phyloP scores from a whole-genome alignment of 2,329 filamentous ascomycete species.

The Calonectria pseudoturangicola region DNA sequence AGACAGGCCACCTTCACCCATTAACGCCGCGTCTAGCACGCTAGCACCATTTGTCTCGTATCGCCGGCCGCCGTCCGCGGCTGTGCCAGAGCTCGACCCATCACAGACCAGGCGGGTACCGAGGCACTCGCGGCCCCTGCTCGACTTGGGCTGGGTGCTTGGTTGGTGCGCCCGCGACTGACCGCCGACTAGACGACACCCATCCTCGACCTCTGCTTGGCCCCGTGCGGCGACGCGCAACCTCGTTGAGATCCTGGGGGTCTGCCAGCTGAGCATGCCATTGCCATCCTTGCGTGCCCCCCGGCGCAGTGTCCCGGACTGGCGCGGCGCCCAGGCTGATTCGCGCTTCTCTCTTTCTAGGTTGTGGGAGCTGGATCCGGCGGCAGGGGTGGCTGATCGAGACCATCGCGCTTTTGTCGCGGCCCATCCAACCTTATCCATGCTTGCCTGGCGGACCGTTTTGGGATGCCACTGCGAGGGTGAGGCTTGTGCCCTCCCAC shows the following conservation, averaged over 20 bases:
- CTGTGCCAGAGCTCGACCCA: conserved; percentile 49
- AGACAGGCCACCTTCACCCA: conserved; percentile 49
- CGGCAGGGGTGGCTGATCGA: conserved; percentile 27
- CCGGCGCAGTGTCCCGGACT: conserved; percentile 45
- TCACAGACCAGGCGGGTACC: conserved; percentile 31
- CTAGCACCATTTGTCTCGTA: conserved; percentile 55
- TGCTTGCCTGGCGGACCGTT: conserved; percentile 29
- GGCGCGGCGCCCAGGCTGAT: conserved; percentile 44
- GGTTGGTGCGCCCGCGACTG: conserved; percentile 43
- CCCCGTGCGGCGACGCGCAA: conserved; percentile 39
- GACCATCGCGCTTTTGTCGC: conserved; percentile 27
- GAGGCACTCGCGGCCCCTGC: conserved; percentile 39
- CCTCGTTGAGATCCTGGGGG: conserved; percentile 31
- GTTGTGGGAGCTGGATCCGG: conserved; percentile 18
- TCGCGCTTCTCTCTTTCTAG: conserved; percentile 39
- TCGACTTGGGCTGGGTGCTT: conserved; percentile 39
- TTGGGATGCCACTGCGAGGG: conserved; percentile 31
- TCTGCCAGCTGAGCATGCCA: conserved; percentile 31
- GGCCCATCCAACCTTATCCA: conserved; percentile 34
- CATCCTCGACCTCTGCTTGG: conserved; percentile 34
- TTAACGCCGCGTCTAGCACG: conserved; percentile 60
- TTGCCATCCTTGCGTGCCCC: conserved; percentile 41
- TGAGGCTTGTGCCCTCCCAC: conserved; percentile 18
- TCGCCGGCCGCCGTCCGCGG: conserved; percentile 55
- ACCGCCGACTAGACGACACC: conserved; percentile 41